Percentiles rank a stretch among this genome's conserved stretches.
These are phyloP conservation scores for Macroventuria anomochaeta DNA, from an alignment of 2,329 filamentous ascomycete species.

Conservation along the genomic window DNA sequence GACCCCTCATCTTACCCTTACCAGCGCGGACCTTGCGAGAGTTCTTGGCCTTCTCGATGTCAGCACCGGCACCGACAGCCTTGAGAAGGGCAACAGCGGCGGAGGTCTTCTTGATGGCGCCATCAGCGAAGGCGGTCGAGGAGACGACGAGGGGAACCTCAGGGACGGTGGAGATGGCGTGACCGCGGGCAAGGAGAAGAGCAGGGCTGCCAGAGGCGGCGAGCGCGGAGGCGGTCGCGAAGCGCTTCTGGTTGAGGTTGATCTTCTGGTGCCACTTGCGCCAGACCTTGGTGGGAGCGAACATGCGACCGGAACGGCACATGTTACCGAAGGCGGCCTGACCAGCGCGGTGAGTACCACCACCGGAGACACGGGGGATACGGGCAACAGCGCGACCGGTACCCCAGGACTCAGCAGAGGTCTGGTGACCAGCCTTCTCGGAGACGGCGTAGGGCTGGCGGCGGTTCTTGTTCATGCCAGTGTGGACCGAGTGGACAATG, in stretches of 20 bases:
- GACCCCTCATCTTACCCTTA: conserved; percentile 98
- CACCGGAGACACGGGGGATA: conserved; percentile 99
- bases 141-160: conserved; percentile 98
- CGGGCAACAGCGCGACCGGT: conserved; percentile 97
- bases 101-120: conserved; percentile 84
- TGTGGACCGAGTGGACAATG: conserved; percentile 99
- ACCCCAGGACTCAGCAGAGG: conserved; percentile 99
- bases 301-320: conserved; percentile 99
- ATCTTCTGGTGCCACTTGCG: conserved; percentile 99
- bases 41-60: conserved; percentile 93
- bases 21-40: conserved; percentile 97
- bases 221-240: conserved; percentile 95
- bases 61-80: conserved; percentile 85
- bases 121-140: conserved; percentile 83
- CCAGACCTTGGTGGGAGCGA: conserved; percentile 99
- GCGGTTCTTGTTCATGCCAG: conserved; percentile 99
- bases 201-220: conserved; percentile 94
- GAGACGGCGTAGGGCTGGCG: conserved; percentile 94
- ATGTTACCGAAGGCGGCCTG: conserved; percentile 99
- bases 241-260: conserved; percentile 98
- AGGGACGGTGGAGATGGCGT: conserved; percentile 89
- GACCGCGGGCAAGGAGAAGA: conserved; percentile 94
- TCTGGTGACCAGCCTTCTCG: conserved; percentile 99
- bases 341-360: conserved; percentile 99
- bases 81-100: conserved; percentile 86